Evolutionary conservation across 2,329 filamentous ascomycete species (phyloP), one percentile per base, ranked within the genome.

Genomic region (Talaromyces sp.): DNA sequence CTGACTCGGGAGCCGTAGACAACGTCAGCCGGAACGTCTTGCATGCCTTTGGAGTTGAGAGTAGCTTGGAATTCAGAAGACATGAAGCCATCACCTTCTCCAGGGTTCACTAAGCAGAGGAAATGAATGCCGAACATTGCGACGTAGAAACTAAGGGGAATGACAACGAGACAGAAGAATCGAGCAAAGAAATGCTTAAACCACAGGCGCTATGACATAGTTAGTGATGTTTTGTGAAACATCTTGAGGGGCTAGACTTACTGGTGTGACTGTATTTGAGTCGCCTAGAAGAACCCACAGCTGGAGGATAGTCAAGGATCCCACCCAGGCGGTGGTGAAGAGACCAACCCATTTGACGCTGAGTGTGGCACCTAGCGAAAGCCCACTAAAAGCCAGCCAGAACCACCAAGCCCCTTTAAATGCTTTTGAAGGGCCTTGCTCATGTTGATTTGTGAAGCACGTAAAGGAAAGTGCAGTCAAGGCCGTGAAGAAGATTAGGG

Each of bases 301-400:
- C 82, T 99, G 95, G 54, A 99, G 77, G 52, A 94, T 78, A 43
- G 95, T 99, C 80, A 99, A 86, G 78, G 85, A 87, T 68, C 95
- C 95, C 70, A 99, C 92, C 95, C 95, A 99, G 58, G 94, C 95
- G 77, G 97, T 97, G 68, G 95, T 99, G 83, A 99, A 98, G 61
- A 99, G 84, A 60, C 95, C 95, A 74, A 99, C 95, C 95, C 95
- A 99, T 83, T 99, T 99, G 74, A 98, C 93, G 81, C 94, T 98
- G 67, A 89, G 87, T 8, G 95, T 98, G 60, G 94, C 89, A 68
- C 95, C 95, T 60, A 99, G 84, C 43, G 90, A 91, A 50, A 99
- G 81, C 71, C 95, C 95, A 52, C 91, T 96, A 75, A 92, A 88
- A 65, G 85, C 84, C 63, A 99, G 85, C 94, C 95, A 99, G 82